Percentiles rank a stretch among this genome's conserved stretches.
phyloP scores from a whole-genome alignment of 257 asterid species.

The Phtheirospermum japonicum region DNA sequence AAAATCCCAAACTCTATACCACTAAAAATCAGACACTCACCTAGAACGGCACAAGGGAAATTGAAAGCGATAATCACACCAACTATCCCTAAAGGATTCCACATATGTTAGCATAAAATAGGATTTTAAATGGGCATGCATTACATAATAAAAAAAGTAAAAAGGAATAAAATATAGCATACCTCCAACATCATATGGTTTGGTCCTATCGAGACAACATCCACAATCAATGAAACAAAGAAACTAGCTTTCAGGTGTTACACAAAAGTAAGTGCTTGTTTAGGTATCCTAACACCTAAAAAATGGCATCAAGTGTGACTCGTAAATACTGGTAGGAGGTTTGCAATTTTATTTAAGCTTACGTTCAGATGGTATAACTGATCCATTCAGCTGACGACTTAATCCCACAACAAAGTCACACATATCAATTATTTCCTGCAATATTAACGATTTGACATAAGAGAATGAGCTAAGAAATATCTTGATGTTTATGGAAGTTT shows the following conservation, averaged over 20 bases:
- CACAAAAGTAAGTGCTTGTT: background rate
- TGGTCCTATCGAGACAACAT: conserved; percentile 65
- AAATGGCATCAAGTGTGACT: conserved; percentile 4
- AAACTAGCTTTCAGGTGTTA: conserved; percentile 14
- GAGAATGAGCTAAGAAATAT: conserved; percentile 14
- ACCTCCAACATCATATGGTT: conserved; percentile 99
- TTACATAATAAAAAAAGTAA: conserved; percentile 10
- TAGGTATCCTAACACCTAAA: background rate
- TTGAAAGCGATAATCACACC: conserved; percentile 97
- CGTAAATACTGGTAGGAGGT: conserved; percentile 5
- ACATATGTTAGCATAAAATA: conserved; percentile 52
- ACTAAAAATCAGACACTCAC: conserved; percentile 43
- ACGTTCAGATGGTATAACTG: conserved; percentile 97
- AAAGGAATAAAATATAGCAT: conserved; percentile 28
- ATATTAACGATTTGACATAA: conserved; percentile 28
- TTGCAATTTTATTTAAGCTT: conserved; percentile 33
- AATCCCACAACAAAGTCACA: conserved; percentile 99
- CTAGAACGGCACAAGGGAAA: conserved; percentile 99
- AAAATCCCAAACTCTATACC: background rate
- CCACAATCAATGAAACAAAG: conserved; percentile 16
- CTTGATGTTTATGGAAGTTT: conserved; percentile 2
- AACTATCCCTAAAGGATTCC: conserved; percentile 98
- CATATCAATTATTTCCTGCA: conserved; percentile 97
- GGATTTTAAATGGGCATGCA: conserved; percentile 23
- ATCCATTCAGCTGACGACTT: conserved; percentile 98